A percentile compares a stretch with the other conserved stretches of the same genome.
Conservation (phyloP, 768 basidiomycete genomes). For the Pholiota conissans region DNA sequence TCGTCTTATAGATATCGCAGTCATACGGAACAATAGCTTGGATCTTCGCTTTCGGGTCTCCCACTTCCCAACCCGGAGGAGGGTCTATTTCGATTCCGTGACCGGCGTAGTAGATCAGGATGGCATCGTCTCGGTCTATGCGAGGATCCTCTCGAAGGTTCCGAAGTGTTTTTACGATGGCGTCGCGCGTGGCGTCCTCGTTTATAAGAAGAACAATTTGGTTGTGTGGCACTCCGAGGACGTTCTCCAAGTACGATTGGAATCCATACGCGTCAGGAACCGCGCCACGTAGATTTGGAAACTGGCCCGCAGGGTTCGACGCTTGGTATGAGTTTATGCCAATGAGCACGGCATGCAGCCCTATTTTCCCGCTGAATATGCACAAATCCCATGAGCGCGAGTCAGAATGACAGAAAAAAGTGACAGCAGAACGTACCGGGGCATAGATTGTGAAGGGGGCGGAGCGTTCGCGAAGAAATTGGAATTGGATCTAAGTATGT, state of each 20-base stretch:
- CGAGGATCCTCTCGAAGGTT: constrained; percentile 53
- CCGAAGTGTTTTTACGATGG: constrained; percentile 50
- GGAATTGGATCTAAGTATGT: too few relatives aligned
- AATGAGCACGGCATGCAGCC: constrained; percentile 13
- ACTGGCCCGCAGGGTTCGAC: background rate
- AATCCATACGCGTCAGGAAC: constrained; percentile 8
- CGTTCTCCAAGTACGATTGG: constrained; percentile 1
- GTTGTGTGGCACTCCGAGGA: background rate
- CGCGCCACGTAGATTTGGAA: background rate
- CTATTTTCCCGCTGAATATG: background rate
- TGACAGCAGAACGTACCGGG: background rate
- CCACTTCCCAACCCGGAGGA: constrained; percentile 47
- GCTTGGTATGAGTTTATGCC: constrained; percentile 11
- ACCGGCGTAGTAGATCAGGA: constrained; percentile 65
- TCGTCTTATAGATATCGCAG: background rate
- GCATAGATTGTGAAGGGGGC: background rate
- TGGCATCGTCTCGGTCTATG: constrained; percentile 54
- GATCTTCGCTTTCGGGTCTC: constrained; percentile 27
- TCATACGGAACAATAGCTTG: constrained; percentile 11
- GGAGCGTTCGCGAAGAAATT: background rate
- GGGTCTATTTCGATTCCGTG: constrained; percentile 53
- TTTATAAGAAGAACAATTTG: constrained; percentile 50
- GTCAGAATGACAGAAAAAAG: background rate
- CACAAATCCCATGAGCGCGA: background rate
- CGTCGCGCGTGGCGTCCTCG: constrained; percentile 48